These are phyloP conservation scores for Cyberlindnera americana DNA, from an alignment of 805 yeast species.

Conservation along the genomic window DNA sequence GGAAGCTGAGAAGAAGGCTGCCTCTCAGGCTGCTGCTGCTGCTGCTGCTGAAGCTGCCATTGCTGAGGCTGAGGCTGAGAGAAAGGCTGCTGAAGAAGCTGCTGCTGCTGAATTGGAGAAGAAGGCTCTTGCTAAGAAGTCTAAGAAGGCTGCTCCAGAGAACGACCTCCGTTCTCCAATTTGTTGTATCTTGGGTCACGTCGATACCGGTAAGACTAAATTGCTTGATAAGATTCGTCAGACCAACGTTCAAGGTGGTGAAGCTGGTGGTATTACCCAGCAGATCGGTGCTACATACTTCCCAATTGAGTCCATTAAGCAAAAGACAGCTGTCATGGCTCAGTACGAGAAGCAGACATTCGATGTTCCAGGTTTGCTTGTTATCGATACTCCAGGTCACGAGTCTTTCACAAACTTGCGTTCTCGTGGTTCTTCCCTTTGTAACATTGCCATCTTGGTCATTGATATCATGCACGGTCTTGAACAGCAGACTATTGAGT, in stretches of 20 bases:
- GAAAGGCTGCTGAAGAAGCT: constrained; percentile 22
- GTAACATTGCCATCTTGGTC: constrained; percentile 98
- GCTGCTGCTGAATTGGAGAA: constrained; percentile 15
- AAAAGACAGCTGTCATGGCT: constrained; percentile 89
- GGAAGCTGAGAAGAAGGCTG: constrained; percentile 2
- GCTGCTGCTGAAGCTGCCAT: constrained; percentile 24
- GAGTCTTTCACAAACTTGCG: constrained; percentile 97
- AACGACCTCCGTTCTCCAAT: constrained; percentile 92
- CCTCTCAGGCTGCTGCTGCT: constrained; percentile 13
- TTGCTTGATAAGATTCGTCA: constrained; percentile 95
- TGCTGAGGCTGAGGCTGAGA: constrained; percentile 9
- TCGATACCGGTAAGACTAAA: constrained; percentile 99
- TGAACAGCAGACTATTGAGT: constrained; percentile 96
- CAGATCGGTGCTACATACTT: constrained; percentile 99
- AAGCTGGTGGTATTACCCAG: constrained; percentile 99
- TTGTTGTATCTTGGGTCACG: constrained; percentile 98
- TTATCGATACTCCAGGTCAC: constrained; percentile 99
- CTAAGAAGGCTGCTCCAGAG: constrained; percentile 26
- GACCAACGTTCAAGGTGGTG: constrained; percentile 99
- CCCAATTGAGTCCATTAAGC: constrained; percentile 92
- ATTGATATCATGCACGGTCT: constrained; percentile 99
- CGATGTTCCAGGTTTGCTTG: constrained; percentile 95
- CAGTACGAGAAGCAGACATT: constrained; percentile 77
- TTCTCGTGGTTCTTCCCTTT: constrained; percentile 97
- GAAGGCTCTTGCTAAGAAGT: constrained; percentile 24